These are phyloP conservation scores for Vaccinium myrtillus DNA, from an alignment of 148 eudicot genomes.

Conservation along the genomic window DNA sequence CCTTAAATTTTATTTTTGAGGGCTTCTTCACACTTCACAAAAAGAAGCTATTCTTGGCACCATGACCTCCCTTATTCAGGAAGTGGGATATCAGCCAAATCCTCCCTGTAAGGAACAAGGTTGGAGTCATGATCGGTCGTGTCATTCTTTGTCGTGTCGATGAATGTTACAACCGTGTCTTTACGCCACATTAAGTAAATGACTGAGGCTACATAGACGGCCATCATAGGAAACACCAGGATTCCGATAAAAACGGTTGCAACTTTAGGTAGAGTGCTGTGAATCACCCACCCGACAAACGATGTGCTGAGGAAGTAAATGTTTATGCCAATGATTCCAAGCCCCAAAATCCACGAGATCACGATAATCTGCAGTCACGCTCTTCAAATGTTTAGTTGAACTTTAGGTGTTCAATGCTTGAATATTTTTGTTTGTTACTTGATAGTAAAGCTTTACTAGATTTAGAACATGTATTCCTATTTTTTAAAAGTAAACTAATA, in stretches of 20 bases:
- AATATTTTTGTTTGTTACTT: neutral
- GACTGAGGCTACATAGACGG: slow-evolving; percentile 46
- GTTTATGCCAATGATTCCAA: slow-evolving; percentile 77
- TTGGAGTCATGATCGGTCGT: slow-evolving; percentile 7
- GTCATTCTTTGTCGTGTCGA: slow-evolving; percentile 35
- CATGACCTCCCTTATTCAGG: slow-evolving; percentile 26
- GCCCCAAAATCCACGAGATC: slow-evolving; percentile 58
- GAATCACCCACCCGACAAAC: slow-evolving; percentile 71
- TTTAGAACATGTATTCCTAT: neutral
- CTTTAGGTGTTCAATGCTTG: neutral
- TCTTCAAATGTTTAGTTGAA: neutral
- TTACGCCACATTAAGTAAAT: slow-evolving; percentile 80
- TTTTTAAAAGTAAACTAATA: too few relatives aligned
- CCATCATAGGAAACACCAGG: slow-evolving; percentile 77
- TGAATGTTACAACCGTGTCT: slow-evolving; percentile 60
- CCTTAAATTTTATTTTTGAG: neutral
- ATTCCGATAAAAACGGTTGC: slow-evolving; percentile 72
- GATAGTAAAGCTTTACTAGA: neutral
- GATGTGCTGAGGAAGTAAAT: slow-evolving; percentile 67
- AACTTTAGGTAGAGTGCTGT: slow-evolving; percentile 59
- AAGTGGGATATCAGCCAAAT: slow-evolving; percentile 54
- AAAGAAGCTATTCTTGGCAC: neutral
- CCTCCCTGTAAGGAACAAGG: slow-evolving; percentile 39
- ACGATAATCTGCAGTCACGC: slow-evolving; percentile 44
- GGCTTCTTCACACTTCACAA: neutral